phyloP scores from a whole-genome alignment of 495 filamentous ascomycete genomes.

The Apiosordaria backusii region DNA sequence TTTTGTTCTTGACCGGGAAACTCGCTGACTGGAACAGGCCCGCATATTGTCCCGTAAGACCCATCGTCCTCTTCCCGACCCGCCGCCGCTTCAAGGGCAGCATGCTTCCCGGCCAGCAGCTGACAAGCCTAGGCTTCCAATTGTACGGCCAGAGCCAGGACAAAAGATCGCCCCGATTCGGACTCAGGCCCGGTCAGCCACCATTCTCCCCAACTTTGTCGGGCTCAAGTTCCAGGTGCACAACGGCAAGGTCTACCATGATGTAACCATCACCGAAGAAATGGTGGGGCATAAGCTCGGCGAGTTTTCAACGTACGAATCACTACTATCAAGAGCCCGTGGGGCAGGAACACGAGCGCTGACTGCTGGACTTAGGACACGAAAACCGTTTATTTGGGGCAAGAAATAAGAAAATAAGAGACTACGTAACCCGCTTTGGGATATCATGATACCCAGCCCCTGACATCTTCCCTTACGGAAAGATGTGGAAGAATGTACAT shows the following conservation, averaged over 20 bases:
- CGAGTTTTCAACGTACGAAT: slow-evolving; percentile 81
- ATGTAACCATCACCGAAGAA: slow-evolving; percentile 86
- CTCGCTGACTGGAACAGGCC: slow-evolving; percentile 43
- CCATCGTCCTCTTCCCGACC: neutral
- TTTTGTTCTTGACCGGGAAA: neutral
- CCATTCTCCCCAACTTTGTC: slow-evolving; percentile 94
- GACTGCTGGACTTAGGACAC: slow-evolving; percentile 55
- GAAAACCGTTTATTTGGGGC: slow-evolving; percentile 69
- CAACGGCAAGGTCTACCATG: slow-evolving; percentile 90
- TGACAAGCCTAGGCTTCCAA: slow-evolving; percentile 52
- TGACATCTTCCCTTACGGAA: neutral
- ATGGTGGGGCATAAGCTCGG: slow-evolving; percentile 99
- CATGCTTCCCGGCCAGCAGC: slow-evolving; percentile 1
- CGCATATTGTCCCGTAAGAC: slow-evolving; percentile 69
- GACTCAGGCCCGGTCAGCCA: slow-evolving; percentile 85
- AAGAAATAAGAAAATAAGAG: slow-evolving; percentile 21
- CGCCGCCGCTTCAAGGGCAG: neutral
- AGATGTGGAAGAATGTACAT: neutral
- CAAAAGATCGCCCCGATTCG: slow-evolving; percentile 67
- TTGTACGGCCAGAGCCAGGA: slow-evolving; percentile 58
- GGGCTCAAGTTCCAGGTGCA: slow-evolving; percentile 90
- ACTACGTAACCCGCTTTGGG: neutral
- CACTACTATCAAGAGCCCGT: neutral
- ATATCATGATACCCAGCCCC: slow-evolving; percentile 5
- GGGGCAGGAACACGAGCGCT: neutral